Conservation (phyloP, 2,329 filamentous ascomycete genomes). For the Penicillium sp. region DNA sequence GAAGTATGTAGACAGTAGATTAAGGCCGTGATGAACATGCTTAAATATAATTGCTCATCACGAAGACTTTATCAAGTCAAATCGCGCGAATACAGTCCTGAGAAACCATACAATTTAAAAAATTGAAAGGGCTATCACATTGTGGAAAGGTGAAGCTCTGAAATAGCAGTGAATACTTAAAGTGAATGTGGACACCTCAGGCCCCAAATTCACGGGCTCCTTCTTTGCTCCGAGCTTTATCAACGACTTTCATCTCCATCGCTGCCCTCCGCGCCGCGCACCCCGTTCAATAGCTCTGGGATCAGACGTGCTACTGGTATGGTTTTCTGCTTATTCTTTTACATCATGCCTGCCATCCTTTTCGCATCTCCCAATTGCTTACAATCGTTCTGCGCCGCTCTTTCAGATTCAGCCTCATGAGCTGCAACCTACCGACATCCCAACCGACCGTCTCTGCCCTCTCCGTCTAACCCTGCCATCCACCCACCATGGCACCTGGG, state of each 20-base stretch:
- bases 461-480: slow-evolving; percentile 25
- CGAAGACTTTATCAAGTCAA: no score
- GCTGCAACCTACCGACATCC: slow-evolving; percentile 29
- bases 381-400: slow-evolving; percentile 3
- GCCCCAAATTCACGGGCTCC: slow-evolving; percentile 1
- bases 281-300: slow-evolving; percentile 4
- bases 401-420: slow-evolving; percentile 31
- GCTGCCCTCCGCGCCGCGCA: slow-evolving; percentile 7
- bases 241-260: slow-evolving; percentile 17
- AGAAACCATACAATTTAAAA: no score
- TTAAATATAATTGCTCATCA: no score
- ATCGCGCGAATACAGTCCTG: no score
- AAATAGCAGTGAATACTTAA: neutral
- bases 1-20: no score
- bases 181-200: slow-evolving; percentile 18
- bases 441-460: slow-evolving; percentile 28
- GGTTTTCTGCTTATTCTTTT: neutral
- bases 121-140: no score
- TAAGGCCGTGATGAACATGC: no score
- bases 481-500: slow-evolving; percentile 52
- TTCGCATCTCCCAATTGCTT: slow-evolving; percentile 11
- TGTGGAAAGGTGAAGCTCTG: neutral
- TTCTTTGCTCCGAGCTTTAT: slow-evolving; percentile 19
- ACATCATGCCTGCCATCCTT: neutral
- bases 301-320: slow-evolving; percentile 16